These are phyloP conservation scores for Microsporum canis DNA, from an alignment of 2,329 filamentous ascomycete species.

Conservation along the genomic window DNA sequence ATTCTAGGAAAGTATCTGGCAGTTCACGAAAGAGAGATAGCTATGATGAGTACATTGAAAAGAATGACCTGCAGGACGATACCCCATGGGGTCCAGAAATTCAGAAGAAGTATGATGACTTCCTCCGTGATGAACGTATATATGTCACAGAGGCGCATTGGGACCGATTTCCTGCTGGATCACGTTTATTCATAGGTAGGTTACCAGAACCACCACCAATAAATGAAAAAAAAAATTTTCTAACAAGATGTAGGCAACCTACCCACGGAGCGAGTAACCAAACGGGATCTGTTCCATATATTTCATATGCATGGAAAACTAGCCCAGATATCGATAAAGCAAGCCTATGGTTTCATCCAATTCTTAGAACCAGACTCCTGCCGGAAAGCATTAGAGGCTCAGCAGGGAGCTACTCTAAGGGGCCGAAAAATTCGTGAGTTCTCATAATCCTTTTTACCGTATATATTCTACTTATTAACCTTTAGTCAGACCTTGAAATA, in stretches of 20 bases:
- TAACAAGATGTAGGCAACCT: constrained; percentile 57
- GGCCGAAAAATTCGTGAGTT: constrained; percentile 87
- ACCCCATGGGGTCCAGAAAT: constrained; percentile 39
- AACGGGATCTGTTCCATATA: constrained; percentile 82
- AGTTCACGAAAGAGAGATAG: not conserved
- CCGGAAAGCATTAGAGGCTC: constrained; percentile 57
- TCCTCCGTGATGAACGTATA: constrained; percentile 40
- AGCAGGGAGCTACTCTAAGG: constrained; percentile 71
- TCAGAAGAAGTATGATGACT: constrained; percentile 41
- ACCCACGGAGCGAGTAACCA: constrained; percentile 83
- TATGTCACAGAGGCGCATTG: constrained; percentile 43
- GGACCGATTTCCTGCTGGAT: constrained; percentile 41
- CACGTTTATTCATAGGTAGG: constrained; percentile 40
- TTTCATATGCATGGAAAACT: constrained; percentile 78
- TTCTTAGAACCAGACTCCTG: constrained; percentile 71
- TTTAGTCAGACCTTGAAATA: constrained; percentile 65
- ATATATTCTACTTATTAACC: not conserved
- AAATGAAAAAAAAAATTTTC: not conserved
- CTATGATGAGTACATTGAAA: constrained; percentile 2
- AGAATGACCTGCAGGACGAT: constrained; percentile 27
- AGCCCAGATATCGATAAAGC: constrained; percentile 91
- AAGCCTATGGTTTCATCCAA: constrained; percentile 93
- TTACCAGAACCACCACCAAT: constrained; percentile 7
- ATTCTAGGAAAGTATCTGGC: not conserved
- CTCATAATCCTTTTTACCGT: constrained; percentile 14